Evolutionary conservation across 805 yeast genomes (phyloP), one percentile per base, ranked within the genome.

Genomic region (Candida maesae): DNA sequence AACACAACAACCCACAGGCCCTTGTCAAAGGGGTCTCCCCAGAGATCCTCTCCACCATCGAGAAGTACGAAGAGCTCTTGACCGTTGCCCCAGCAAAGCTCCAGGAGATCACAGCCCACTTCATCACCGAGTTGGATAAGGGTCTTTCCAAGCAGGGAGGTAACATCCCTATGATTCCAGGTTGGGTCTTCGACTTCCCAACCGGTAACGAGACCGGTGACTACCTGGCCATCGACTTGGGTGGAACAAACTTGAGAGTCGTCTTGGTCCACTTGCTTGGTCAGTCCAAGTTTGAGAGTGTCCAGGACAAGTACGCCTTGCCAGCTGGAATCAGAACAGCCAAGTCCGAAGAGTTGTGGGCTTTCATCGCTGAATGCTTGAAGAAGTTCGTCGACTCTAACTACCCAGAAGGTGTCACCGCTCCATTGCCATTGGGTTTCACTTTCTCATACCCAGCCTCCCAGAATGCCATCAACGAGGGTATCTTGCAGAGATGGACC

Each of bases 211-310:
- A 91, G 65, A 75, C 74, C 31, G 99, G 99, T 51, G 81, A 87
- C 52, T 91, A 75, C 66, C 68, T 91, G 61, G 97, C 98, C 39
- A 84, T 93, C 46, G 99, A 91, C 64, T 76, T 91, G 68, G 99
- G 99, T 63, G 99, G 99, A 48, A 91, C 99, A 48, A 91, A 91
- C 70, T 74, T 91, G 65, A 80, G 99, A 64, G 95, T 89, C 36
- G 96, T 91, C 44, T 76, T 84, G 60, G 91, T 91, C 57, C 80
- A 79, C 49, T 74, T 91, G 55, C 78, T 79, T 40, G 99, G 99
- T 49, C 74, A 83, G 63, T 75, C 85, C 45, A 78, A 84, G 57
- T 91, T 91, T 59, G 93, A 85, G 61, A 83, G 89, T 45, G 75
- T 81, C 18, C 96, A 90, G 67, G 79, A 88, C 53, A 91, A 91